Evolutionary conservation across 1,139 yeast genomes (phyloP), one percentile per base, ranked within the genome.

Genomic region (Yamadazyma epiphylla): DNA sequence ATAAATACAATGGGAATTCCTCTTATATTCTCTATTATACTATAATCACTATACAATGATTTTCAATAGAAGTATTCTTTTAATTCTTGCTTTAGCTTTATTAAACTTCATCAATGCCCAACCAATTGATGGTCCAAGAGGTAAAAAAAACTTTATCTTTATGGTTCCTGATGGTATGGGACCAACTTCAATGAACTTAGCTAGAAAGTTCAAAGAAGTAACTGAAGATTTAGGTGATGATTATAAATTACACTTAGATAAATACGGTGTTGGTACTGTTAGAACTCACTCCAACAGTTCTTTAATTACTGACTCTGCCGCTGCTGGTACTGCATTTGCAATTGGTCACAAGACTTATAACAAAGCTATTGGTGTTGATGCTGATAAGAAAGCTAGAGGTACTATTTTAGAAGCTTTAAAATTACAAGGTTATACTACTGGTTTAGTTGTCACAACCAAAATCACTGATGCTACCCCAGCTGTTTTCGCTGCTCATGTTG

Each of bases 101-200:
- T 19, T 41, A 19, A 33, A 33, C 12, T 28, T 19, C 5, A 12
- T 25, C 25, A 9, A 16, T 15, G 30, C 15, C 19, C 8, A 11
- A 6, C 30, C 34, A 12, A 12, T 23, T 15, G 16, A 22, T 8
- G 19, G 16, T 23, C 27, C 15, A 5, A 16, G 20, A 9, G 35
- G 22, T 31, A 39, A 32, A 34, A 39, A 59, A 52, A 86, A 86
- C 46, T 71, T 86, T 32, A 81, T 87, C 28, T 83, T 87, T 63
- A 78, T 86, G 76, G 94, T 87, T 13, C 80, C 94, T 2, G 96
- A 87, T 54, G 95, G 96, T 15, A 85, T 86, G 82, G 95, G 95
- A 0, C 94, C 95, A 2, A 82, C 94, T 0, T 79, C 91, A 3
- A 54, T 86, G 37, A 77, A 88, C 5, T 58, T 86, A 50, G 78